These are phyloP conservation scores for Coleophoma eucalyptorum DNA, from an alignment of 2,329 filamentous ascomycete species.

Conservation along the genomic window DNA sequence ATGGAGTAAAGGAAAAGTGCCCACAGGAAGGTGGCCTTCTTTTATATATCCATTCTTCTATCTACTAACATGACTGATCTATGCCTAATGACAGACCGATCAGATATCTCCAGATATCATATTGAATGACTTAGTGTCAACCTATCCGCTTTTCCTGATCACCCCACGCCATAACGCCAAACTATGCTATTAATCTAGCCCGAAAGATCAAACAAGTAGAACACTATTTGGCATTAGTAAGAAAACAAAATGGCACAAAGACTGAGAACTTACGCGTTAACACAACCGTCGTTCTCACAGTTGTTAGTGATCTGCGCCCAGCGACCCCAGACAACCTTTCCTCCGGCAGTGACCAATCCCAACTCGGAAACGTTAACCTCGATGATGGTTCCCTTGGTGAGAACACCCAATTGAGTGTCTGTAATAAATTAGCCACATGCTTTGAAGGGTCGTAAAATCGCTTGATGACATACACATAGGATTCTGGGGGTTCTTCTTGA, in stretches of 20 bases:
- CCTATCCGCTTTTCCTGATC: background rate
- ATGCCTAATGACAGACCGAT: too few relatives aligned
- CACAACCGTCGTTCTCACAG: constrained; percentile 57
- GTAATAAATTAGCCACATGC: background rate
- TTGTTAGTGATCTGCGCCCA: constrained; percentile 53
- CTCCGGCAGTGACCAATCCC: constrained; percentile 83
- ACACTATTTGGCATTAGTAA: background rate
- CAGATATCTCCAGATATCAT: too few relatives aligned
- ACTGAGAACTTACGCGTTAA: constrained; percentile 39
- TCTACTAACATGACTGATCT: too few relatives aligned
- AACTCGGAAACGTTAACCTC: constrained; percentile 94
- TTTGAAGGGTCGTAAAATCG: background rate
- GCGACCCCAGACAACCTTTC: constrained; percentile 91
- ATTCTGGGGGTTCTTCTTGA: constrained; percentile 85
- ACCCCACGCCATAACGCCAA: constrained; percentile 1
- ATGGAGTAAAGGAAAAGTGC: too few relatives aligned
- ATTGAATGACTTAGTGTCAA: background rate
- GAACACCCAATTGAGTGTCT: constrained; percentile 51
- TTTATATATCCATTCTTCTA: too few relatives aligned
- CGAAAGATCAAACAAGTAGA: constrained; percentile 2
- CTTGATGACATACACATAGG: constrained; percentile 83
- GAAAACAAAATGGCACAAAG: too few relatives aligned
- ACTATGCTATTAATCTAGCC: constrained; percentile 15
- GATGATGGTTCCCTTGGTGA: constrained; percentile 80
- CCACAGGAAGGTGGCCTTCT: too few relatives aligned